Conservation (phyloP, 2,329 filamentous ascomycete genomes). For the Cladosporium velox region DNA sequence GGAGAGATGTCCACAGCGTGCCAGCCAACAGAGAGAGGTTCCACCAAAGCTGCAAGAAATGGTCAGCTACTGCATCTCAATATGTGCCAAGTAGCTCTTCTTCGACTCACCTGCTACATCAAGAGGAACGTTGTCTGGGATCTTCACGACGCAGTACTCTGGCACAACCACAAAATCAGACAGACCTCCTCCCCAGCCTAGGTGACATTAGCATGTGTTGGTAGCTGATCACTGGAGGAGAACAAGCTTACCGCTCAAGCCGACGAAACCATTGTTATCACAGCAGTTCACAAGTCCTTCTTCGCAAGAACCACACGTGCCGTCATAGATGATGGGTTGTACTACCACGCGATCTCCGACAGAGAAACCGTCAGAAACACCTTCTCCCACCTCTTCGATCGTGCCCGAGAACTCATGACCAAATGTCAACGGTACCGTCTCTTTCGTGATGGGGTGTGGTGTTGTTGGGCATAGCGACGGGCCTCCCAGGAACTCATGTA, state of each 20-base stretch:
- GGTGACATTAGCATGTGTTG: background rate
- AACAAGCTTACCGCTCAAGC: slow-evolving; percentile 45
- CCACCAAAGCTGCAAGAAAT: slow-evolving; percentile 48
- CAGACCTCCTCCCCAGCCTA: slow-evolving; percentile 54
- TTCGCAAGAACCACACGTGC: slow-evolving; percentile 53
- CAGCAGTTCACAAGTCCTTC: slow-evolving; percentile 58
- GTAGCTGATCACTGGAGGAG: background rate
- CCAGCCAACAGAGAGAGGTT: slow-evolving; percentile 58
- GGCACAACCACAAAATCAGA: slow-evolving; percentile 56
- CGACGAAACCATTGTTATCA: slow-evolving; percentile 56
- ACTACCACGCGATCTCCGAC: slow-evolving; percentile 52
- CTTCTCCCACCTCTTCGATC: slow-evolving; percentile 55
- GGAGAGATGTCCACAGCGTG: slow-evolving; percentile 56
- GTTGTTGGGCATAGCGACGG: slow-evolving; percentile 48
- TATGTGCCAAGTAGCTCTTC: background rate
- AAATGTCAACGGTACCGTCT: slow-evolving; percentile 54
- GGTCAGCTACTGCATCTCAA: background rate
- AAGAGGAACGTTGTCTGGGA: slow-evolving; percentile 55
- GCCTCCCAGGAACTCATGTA: slow-evolving; percentile 40
- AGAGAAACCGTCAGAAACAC: slow-evolving; percentile 48
- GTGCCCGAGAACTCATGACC: slow-evolving; percentile 57
- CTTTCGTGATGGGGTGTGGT: slow-evolving; percentile 58
- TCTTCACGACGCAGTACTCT: slow-evolving; percentile 47
- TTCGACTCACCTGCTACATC: slow-evolving; percentile 47
- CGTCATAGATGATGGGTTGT: slow-evolving; percentile 58